Conservation (phyloP, 345 rosid species). For the Durio zibethinus region DNA sequence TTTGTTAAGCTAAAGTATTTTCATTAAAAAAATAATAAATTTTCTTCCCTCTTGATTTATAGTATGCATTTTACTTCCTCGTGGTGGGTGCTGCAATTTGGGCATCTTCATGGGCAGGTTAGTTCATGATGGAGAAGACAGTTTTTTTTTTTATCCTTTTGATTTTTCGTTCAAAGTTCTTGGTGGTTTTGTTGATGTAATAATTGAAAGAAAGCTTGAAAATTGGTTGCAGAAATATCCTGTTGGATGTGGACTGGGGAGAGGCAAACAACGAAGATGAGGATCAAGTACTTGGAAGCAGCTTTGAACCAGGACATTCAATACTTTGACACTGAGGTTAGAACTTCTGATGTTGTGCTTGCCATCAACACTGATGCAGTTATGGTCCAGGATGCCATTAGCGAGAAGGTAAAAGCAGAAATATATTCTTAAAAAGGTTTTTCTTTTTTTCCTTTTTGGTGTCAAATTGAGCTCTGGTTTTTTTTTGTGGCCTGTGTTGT, state of each 20-base stretch:
- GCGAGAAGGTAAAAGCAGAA: conserved; percentile 66
- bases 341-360: conserved; percentile 87
- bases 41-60: conserved; percentile 18
- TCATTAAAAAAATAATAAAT: neutral
- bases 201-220: conserved; percentile 4
- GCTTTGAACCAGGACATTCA: conserved; percentile 93
- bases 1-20: neutral
- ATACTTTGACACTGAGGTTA: conserved; percentile 88
- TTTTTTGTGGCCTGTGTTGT: conserved; percentile 12
- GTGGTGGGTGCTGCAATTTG: conserved; percentile 98
- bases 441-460: neutral
- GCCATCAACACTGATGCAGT: conserved; percentile 95
- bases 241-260: conserved; percentile 99
- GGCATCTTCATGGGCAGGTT: conserved; percentile 99
- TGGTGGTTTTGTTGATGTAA: conserved; percentile 1
- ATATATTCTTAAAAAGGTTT: neutral
- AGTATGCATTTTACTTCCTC: conserved; percentile 96
- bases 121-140: neutral
- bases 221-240: conserved; percentile 66
- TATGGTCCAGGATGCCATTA: conserved; percentile 96
- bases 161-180: neutral
- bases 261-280: conserved; percentile 96
- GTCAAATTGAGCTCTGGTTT: conserved; percentile 5
- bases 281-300: conserved; percentile 91
- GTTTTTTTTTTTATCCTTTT: conserved; percentile 16